Base-by-base conservation (phyloP, 495 filamentous ascomycete genomes). In the Pyrenopolyporus hunteri region DNA sequence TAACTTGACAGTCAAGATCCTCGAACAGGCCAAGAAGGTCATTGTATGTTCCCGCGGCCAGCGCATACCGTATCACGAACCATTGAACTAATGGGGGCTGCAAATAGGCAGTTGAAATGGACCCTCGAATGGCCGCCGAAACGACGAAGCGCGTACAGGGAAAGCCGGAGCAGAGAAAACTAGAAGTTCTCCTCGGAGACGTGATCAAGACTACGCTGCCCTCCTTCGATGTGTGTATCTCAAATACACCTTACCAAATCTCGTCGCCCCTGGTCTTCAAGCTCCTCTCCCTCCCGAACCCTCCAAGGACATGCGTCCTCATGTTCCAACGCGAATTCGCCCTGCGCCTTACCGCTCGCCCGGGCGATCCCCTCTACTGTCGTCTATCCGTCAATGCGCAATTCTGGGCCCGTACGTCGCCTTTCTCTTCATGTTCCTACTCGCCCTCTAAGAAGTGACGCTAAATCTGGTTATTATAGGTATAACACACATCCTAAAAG, bases 101-200 rank as follows among this genome's bases (percentile, higher is more conserved):
- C 3, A 14, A 25, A 40, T 32, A 57, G 46, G 61, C 60, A 1
- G 91, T 96, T 26, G 93, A 98, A 78, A 83, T 96, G 76, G 93
- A 97, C 73, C 93, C 93, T 37, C 83, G 93, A 67, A 98, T 97
- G 94, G 93, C 93, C 4, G 93, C 93, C 22, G 94, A 98, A 73
- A 84, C 96, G 61, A 96, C 93, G 37, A 97, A 97, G 70, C 88
- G 92, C 57, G 91, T 97, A 22, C 91, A 96, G 71, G 91, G 89
- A 13, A 93, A 85, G 33, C 89, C 92, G 2, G 80, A 87, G 55
- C 86, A 88, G 64, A 93, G 91, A 68, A 81, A 87, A 61, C 75
- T 97, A 33, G 90, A 96, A 44, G 85, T 97, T 20, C 78, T 96
- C 32, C 79, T 98, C 1, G 94, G 93, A 9, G 93, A 98, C 73